A percentile compares a stretch with the other conserved stretches of the same genome.
phyloP scores from a whole-genome alignment of 345 rosid species.

The Hibiscus trionum region DNA sequence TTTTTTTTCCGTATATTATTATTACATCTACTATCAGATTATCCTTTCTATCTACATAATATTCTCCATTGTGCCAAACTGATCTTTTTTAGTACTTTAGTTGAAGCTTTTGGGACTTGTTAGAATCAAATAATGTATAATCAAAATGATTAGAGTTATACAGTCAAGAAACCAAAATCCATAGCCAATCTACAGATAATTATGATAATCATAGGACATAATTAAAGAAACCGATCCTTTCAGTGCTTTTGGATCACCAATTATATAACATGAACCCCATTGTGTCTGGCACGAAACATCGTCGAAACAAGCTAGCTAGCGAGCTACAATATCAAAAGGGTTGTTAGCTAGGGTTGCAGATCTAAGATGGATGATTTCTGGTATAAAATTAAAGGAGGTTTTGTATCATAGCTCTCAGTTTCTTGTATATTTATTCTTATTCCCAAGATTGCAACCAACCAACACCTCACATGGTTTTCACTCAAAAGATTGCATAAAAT shows the following conservation, averaged over 20 bases:
- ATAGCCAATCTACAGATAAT: neutral
- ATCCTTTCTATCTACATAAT: too few relatives aligned
- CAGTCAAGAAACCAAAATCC: neutral
- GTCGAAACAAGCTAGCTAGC: neutral
- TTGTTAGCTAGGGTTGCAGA: constrained; percentile 25
- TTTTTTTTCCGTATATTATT: too few relatives aligned
- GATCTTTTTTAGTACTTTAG: neutral
- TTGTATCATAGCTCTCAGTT: constrained; percentile 2
- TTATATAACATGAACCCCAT: constrained; percentile 36
- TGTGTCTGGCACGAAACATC: constrained; percentile 14
- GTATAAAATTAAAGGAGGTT: neutral
- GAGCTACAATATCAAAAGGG: constrained; percentile 1
- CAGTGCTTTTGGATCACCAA: constrained; percentile 9
- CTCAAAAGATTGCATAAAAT: neutral
- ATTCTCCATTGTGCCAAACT: too few relatives aligned
- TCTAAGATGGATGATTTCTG: constrained; percentile 13
- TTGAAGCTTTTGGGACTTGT: too few relatives aligned
- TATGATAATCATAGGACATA: neutral
- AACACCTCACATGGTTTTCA: constrained; percentile 22
- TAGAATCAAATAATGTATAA: neutral
- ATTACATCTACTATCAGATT: too few relatives aligned
- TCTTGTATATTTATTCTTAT: constrained; percentile 4
- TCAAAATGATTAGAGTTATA: neutral
- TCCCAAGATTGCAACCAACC: constrained; percentile 22
- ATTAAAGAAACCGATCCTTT: neutral